phyloP scores from a whole-genome alignment of 106 monocot species.

The Dioscorea alata region DNA sequence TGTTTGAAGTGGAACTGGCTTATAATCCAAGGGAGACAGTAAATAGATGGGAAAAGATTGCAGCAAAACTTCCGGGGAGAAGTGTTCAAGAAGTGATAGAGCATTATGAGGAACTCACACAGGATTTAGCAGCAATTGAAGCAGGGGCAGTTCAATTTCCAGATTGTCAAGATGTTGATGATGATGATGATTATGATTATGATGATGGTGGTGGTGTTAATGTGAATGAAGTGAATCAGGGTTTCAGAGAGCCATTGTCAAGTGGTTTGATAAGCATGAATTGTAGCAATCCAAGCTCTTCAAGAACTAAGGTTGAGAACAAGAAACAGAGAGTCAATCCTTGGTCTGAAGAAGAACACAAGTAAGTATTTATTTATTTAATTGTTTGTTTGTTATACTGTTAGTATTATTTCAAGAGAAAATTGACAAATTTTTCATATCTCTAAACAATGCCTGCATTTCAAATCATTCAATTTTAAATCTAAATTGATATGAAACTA shows the following conservation, averaged over 20 bases:
- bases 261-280: not conserved
- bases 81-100: not conserved
- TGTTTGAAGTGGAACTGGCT: not conserved
- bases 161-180: not conserved
- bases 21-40: no score
- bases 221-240: not conserved
- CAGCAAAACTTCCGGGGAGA: not conserved
- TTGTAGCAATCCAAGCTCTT: not conserved
- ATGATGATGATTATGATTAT: no score
- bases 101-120: not conserved
- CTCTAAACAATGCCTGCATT: no score
- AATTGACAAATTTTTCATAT: no score
- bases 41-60: not conserved
- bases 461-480: no score
- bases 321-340: not conserved
- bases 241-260: not conserved
- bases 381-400: not conserved
- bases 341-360: conserved; percentile 9
- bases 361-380: not conserved
- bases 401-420: no score
- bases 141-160: no score
- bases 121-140: not conserved
- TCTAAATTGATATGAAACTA: no score
- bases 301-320: not conserved
- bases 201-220: no score